Base-by-base conservation (phyloP, 345 rosid species). In the Eucalyptus cloeziana region DNA sequence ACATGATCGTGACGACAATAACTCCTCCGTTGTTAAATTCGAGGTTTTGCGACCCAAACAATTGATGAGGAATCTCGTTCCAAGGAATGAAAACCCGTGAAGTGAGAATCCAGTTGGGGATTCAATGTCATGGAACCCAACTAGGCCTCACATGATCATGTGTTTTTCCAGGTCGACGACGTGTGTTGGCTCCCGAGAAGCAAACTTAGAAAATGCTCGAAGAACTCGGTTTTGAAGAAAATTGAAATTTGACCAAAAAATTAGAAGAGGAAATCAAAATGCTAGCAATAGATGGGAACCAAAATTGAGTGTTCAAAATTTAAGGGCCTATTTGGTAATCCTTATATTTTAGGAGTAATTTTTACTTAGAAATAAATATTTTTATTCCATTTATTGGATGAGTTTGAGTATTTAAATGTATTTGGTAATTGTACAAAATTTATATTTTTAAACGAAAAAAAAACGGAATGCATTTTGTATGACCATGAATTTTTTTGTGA, bases 361-460 rank as follows among this genome's bases (percentile, higher is more conserved):
- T 52, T 52, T 52, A 52, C 9, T 51, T 0, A 17, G 0, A 7
- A 51, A 17, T 51, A 51, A 51, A 6, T 3, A n/a, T 1, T 7
- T 17, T 0, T 51, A 51, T 51, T 51, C 10, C 1, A 0, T 52
- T 52, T 19, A 17, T 0, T 52, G 0, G 0, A 19, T 2, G 4
- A 52, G 10, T 1, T 16, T 52, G 24, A 52, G 24, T 10, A 52
- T 52, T 52, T 0, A 52, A 7, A 19, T 52, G 24, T 0, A 52
- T 0, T 52, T 7, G 1, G 24, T 3, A 7, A 52, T 0, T 1
- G 4, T 2, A 19, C 4, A 7, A 52, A 19, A 52, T 52, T 52
- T 52, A n/a, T n/a, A n/a, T n/a, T n/a, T n/a, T n/a, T n/a, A n/a
- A n/a, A n/a, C n/a, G n/a, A n/a, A n/a, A n/a, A n/a, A n/a, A n/a